These are phyloP conservation scores for Solanum boliviense DNA, from an alignment of 257 asterid species.

Conservation along the genomic window DNA sequence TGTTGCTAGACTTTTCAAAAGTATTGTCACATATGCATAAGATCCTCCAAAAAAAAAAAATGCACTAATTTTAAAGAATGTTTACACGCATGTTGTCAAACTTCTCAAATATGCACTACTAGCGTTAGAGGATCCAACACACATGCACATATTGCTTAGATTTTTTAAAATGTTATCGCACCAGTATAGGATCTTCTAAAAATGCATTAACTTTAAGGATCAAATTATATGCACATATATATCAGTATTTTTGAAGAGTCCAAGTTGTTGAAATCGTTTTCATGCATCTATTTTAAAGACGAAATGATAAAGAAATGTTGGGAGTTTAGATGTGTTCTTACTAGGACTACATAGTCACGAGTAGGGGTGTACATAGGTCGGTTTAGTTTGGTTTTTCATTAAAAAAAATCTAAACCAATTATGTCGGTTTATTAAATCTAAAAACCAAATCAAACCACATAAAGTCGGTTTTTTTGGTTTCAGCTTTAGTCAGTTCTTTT, in stretches of 20 bases:
- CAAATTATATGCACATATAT: not conserved
- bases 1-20: not conserved
- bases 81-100: not conserved
- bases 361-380: not conserved
- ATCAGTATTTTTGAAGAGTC: not conserved
- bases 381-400: too few species aligned
- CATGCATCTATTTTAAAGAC: not conserved
- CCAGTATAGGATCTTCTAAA: not conserved
- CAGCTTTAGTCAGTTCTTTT: too few species aligned
- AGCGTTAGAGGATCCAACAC: not conserved
- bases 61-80: not conserved
- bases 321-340: constrained; percentile 10
- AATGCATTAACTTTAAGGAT: not conserved
- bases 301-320: not conserved
- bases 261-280: not conserved
- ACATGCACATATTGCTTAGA: not conserved
- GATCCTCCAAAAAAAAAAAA: not conserved
- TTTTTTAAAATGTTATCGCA: not conserved
- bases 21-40: not conserved
- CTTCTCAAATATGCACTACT: not conserved
- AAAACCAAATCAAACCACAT: too few species aligned
- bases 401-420: too few species aligned
- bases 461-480: too few species aligned
- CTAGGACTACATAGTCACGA: constrained; percentile 42
- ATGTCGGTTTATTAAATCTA: too few species aligned